Percentiles rank a stretch among this genome's conserved stretches.
Evolutionary conservation across 192 early-diverging fungal species (phyloP).

Genomic region (Backusella parvicylindrica): DNA sequence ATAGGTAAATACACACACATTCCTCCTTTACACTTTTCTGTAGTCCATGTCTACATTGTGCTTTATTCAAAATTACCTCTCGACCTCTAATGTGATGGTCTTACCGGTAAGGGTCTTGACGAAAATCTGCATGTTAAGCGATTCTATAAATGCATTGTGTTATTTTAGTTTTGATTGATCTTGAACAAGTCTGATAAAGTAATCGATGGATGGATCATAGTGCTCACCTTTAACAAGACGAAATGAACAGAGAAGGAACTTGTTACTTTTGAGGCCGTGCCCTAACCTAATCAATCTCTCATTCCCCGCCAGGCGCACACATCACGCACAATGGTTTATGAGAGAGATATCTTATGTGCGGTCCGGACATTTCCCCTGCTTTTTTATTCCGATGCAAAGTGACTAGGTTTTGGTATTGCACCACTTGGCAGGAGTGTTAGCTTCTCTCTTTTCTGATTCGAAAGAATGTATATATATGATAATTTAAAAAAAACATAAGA

Average conservation of each 20-base stretch:
- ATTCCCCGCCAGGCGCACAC: neutral
- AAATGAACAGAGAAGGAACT: slow-evolving; percentile 5
- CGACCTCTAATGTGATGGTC: slow-evolving; percentile 66
- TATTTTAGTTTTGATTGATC: neutral
- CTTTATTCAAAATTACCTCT: slow-evolving; percentile 39
- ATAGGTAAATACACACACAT: neutral
- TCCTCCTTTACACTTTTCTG: neutral
- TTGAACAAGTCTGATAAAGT: neutral
- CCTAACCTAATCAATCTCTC: neutral
- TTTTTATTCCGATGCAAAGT: no score
- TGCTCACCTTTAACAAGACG: slow-evolving; percentile 3
- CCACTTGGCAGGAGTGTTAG: no score
- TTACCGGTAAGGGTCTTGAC: slow-evolving; percentile 66
- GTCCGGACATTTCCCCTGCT: neutral
- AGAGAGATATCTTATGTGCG: neutral
- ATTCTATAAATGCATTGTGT: neutral
- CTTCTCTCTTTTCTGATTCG: no score
- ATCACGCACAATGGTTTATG: no score
- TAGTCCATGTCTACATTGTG: slow-evolving; percentile 21
- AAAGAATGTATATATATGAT: no score
- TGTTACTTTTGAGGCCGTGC: neutral
- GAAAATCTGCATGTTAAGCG: slow-evolving; percentile 57
- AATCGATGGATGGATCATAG: neutral
- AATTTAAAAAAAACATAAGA: no score
- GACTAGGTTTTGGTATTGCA: no score